These are phyloP conservation scores for Thoreauomyces humboldtii DNA, from an alignment of 192 early-diverging fungal species.

Conservation along the genomic window DNA sequence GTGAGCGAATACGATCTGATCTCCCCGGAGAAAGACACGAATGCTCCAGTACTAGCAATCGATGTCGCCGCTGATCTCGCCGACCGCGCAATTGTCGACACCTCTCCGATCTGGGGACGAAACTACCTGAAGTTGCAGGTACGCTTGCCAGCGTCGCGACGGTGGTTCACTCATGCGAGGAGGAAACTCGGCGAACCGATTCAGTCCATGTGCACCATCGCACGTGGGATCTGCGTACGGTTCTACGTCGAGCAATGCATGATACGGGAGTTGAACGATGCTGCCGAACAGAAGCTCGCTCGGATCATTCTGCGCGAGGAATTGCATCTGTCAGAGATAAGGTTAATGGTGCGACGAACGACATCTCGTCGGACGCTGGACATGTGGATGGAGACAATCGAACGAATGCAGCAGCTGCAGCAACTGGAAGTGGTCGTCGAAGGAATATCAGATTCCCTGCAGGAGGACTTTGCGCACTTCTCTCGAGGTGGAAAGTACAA, in stretches of 20 bases:
- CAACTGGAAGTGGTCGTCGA: not conserved
- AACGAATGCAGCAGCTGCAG: not conserved
- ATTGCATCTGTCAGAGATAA: not conserved
- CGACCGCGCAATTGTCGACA: not conserved
- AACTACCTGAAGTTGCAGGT: constrained; percentile 9
- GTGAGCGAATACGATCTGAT: constrained; percentile 14
- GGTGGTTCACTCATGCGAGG: no score
- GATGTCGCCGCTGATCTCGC: not conserved
- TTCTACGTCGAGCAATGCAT: constrained; percentile 26
- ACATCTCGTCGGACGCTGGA: not conserved
- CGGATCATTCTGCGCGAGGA: not conserved
- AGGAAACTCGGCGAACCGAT: no score
- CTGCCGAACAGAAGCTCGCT: not conserved
- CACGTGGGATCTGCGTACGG: constrained; percentile 5
- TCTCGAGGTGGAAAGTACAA: no score
- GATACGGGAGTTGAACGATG: not conserved
- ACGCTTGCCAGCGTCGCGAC: not conserved
- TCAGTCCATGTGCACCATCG: not conserved
- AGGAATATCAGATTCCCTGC: not conserved
- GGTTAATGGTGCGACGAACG: not conserved
- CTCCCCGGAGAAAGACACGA: not conserved
- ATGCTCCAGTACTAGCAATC: not conserved
- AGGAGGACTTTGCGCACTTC: no score
- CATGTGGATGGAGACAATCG: not conserved
- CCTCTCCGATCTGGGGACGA: constrained; percentile 16